Percentiles rank a stretch among this genome's conserved stretches.
phyloP scores from a whole-genome alignment of 2,329 filamentous ascomycete genomes.

The Phialophora macrospora region DNA sequence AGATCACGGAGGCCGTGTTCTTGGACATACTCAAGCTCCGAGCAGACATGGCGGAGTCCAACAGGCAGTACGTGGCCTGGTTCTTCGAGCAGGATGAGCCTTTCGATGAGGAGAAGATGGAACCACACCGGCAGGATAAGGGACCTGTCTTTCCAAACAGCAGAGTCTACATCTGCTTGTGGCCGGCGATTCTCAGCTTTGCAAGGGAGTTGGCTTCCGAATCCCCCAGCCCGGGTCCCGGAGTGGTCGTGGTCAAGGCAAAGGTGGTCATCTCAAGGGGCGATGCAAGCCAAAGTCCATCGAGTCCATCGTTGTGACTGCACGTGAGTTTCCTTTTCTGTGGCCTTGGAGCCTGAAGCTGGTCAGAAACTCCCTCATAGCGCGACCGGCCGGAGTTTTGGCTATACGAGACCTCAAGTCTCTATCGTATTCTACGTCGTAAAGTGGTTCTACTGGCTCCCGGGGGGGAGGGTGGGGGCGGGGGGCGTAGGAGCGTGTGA shows the following conservation, averaged over 20 bases:
- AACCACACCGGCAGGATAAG: not conserved
- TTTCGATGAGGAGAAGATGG: constrained; percentile 19
- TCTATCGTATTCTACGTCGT: too few relatives aligned
- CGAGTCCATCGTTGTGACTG: not conserved
- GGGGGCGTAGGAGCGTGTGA: too few relatives aligned
- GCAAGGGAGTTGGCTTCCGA: not conserved
- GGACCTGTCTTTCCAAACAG: not conserved
- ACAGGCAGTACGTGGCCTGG: not conserved
- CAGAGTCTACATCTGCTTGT: constrained; percentile 1
- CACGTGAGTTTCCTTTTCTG: not conserved
- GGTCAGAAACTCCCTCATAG: too few relatives aligned
- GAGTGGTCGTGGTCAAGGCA: not conserved
- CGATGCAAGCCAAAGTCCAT: not conserved
- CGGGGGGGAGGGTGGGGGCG: too few relatives aligned
- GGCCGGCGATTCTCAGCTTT: constrained; percentile 3
- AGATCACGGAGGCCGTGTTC: not conserved
- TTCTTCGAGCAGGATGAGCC: not conserved
- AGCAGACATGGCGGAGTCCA: not conserved
- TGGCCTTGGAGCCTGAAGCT: not conserved
- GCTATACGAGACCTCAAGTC: too few relatives aligned
- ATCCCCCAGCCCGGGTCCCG: not conserved
- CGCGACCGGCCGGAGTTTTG: too few relatives aligned
- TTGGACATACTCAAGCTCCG: constrained; percentile 3
- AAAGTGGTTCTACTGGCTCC: too few relatives aligned
- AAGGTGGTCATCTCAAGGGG: not conserved